phyloP scores from a whole-genome alignment of 2,329 filamentous ascomycete genomes.

The Arthrobotrys megalospora region DNA sequence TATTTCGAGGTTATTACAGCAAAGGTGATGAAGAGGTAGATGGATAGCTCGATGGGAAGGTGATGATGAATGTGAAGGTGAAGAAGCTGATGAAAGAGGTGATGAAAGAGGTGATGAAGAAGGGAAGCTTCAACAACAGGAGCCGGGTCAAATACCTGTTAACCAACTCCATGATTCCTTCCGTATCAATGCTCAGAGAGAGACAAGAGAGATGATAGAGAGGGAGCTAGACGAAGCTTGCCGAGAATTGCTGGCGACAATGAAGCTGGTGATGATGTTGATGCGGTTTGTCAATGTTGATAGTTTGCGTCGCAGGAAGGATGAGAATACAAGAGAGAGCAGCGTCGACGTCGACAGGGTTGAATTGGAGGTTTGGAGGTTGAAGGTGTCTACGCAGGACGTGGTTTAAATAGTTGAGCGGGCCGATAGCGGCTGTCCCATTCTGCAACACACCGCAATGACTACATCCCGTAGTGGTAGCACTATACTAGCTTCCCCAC shows the following conservation, averaged over 20 bases:
- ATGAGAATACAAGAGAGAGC: neutral
- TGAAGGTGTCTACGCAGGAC: neutral
- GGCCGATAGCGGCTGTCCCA: constrained; percentile 42
- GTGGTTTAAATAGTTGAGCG: constrained; percentile 15
- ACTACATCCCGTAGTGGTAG: neutral
- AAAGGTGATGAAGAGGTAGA: neutral
- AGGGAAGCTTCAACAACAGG: neutral
- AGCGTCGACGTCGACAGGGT: neutral
- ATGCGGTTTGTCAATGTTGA: neutral
- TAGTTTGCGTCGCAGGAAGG: neutral
- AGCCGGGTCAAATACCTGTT: constrained; percentile 27
- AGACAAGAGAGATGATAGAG: constrained; percentile 1
- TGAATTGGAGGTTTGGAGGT: constrained; percentile 7
- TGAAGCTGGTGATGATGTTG: constrained; percentile 6
- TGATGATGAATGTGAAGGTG: constrained; percentile 6
- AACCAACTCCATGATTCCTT: constrained; percentile 44
- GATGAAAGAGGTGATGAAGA: constrained; percentile 8
- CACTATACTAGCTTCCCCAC: no score
- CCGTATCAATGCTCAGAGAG: constrained; percentile 5
- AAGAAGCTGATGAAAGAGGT: neutral
- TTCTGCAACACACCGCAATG: constrained; percentile 32
- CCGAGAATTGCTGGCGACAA: neutral
- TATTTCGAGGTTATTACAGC: neutral
- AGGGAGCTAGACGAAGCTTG: neutral
- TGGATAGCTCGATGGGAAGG: constrained; percentile 7